Percentiles rank a stretch among this genome's conserved stretches.
These are phyloP conservation scores for Lachancea sp. DNA, from an alignment of 805 yeast species.

Conservation along the genomic window DNA sequence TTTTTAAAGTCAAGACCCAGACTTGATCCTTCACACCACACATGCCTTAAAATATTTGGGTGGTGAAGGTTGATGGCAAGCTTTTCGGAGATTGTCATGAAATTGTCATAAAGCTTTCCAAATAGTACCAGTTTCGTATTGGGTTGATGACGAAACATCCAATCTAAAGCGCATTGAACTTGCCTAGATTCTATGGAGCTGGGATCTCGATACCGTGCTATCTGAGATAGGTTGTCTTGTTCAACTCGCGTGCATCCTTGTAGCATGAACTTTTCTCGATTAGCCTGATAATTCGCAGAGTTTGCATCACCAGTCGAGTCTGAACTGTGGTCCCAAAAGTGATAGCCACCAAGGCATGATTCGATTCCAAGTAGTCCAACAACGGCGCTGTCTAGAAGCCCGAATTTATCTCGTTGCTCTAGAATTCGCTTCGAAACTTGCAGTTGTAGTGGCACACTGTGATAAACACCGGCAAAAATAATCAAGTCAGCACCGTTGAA, in stretches of 20 bases:
- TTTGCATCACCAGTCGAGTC: slow-evolving; percentile 12
- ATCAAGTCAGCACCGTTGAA: slow-evolving; percentile 44
- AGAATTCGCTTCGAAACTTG: slow-evolving; percentile 43
- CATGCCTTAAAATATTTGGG: slow-evolving; percentile 50
- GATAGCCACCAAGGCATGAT: slow-evolving; percentile 37
- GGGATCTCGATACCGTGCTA: slow-evolving; percentile 36
- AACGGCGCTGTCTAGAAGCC: slow-evolving; percentile 14
- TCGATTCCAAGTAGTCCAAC: slow-evolving; percentile 32
- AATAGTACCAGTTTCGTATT: slow-evolving; percentile 42
- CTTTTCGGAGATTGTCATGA: slow-evolving; percentile 47
- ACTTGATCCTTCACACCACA: slow-evolving; percentile 42
- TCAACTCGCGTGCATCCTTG: slow-evolving; percentile 25
- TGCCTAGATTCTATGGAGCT: slow-evolving; percentile 36
- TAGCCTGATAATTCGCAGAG: slow-evolving; percentile 16
- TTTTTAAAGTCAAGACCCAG: slow-evolving; percentile 22
- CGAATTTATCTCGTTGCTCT: slow-evolving; percentile 20
- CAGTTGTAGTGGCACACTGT: slow-evolving; percentile 47
- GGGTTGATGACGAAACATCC: slow-evolving; percentile 37
- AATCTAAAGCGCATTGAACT: slow-evolving; percentile 37
- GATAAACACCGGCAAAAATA: slow-evolving; percentile 46
- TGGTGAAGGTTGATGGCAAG: slow-evolving; percentile 47
- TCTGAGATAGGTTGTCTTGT: slow-evolving; percentile 18
- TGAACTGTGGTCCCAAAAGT: slow-evolving; percentile 37
- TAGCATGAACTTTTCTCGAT: slow-evolving; percentile 27
- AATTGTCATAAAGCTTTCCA: slow-evolving; percentile 46